Evolutionary conservation across 2,329 filamentous ascomycete species (phyloP), one percentile per base, ranked within the genome.

Genomic region (Trichoderma cornu-damae): DNA sequence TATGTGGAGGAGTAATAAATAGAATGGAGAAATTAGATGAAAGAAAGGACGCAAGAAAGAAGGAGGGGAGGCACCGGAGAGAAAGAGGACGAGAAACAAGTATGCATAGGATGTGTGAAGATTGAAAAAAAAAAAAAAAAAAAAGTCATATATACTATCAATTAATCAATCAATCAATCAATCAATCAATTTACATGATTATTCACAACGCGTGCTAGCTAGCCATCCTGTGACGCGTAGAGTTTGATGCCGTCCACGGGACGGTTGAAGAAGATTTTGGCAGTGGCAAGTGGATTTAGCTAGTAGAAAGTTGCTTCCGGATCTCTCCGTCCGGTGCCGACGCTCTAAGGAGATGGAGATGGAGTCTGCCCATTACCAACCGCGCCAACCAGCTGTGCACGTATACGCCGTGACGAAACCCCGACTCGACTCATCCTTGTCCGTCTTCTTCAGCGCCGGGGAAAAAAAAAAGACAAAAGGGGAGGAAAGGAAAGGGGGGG

Each of bases 131-230:
- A n/a, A n/a, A n/a, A n/a, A n/a, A n/a, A 30, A 51, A 55, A 55
- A 55, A 55, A 55, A 55, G 30, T 32, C 22, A 28, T 55, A 59
- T 59, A 57, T n/a, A n/a, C n/a, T n/a, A n/a, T n/a, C n/a, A n/a
- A n/a, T n/a, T n/a, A n/a, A n/a, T n/a, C n/a, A n/a, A n/a, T n/a
- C n/a, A n/a, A n/a, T n/a, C n/a, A n/a, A n/a, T n/a, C 22, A 38
- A 16, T 5, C 40, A 51, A 44, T 46, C 24, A 48, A 51, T 35
- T 46, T 50, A 37, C 22, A 46, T 28, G 18, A 9, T 35, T 35
- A 24, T 24, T 46, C 16, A 48, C 14, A 40, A 43, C 30, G 20
- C 61, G 20, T 42, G 28, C n/a, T n/a, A n/a, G n/a, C n/a, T n/a
- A n/a, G n/a, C 6, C 18, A 12, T 4, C 8, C 30, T 0, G 8